Evolutionary conservation across 2,329 filamentous ascomycete species (phyloP), one percentile per base, ranked within the genome.

Genomic region (Alternaria sp.): DNA sequence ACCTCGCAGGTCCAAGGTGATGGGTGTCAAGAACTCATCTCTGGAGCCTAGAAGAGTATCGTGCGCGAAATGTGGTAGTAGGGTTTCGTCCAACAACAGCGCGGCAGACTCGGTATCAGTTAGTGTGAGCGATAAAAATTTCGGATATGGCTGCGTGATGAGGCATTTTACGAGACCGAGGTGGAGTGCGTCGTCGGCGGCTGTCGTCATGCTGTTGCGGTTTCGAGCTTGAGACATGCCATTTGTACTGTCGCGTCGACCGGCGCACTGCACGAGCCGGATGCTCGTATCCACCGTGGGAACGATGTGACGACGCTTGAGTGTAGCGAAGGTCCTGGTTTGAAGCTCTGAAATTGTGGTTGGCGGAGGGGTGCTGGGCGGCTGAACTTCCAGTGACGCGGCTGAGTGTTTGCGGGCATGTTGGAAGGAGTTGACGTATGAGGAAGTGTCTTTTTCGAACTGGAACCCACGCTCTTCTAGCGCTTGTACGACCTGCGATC

Each of bases 1-100:
- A 45, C 88, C 89, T 19, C 88, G 89, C 25, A 99, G 85, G 72
- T 98, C 93, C 4, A 99, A 86, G 62, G 93, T 95, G 70, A 99
- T 96, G 1, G 96, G 93, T 2, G 96, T 88, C 32, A 94, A 85
- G 62, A 88, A 88, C 68, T 89, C 89, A 57, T 89, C 89, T 50
- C 88, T 92, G 64, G 90, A 87, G 12, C 93, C 93, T 0, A 97
- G 87, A 2, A 98, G 83, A 0, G 93, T 87, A 71, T 91, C 90
- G 19, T 79, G 78, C 4, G 71, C 59, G 57, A 84, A 83, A 71
- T 91, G 82, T 12, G 81, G 80, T 6, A 94, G 82, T 17, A 93
- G 84, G 0, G 83, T 82, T 73, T 89, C 89, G 77, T 96, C 91
- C 10, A 95, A 80, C 6, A 95, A 85, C 32, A 95, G 81, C 0